Conservation (phyloP, 208 protist genomes). For the Wallacemonas sp. region DNA sequence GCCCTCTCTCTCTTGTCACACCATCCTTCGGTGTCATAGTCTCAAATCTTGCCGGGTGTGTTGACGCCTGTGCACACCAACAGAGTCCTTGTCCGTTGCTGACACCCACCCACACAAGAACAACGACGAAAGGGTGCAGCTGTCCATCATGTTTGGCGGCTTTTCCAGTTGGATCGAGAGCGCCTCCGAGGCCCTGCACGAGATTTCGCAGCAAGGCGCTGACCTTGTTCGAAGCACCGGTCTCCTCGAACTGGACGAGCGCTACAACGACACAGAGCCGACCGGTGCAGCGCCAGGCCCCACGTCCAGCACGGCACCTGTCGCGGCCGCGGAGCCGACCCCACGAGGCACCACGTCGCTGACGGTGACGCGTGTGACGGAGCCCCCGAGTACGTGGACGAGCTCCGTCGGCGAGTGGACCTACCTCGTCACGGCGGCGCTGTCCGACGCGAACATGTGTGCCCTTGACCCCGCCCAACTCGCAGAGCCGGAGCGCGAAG, state of each 20-base stretch:
- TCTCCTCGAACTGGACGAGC: conserved; percentile 39
- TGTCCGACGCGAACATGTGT: conserved; percentile 45
- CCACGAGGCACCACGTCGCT: too few species aligned
- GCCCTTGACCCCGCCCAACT: conserved; percentile 34
- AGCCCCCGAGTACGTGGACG: conserved; percentile 34
- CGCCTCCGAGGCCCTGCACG: conserved; percentile 38
- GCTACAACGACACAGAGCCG: conserved; percentile 26
- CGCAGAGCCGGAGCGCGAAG: background rate
- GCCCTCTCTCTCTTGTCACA: too few species aligned
- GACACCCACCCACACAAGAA: too few species aligned
- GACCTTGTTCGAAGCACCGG: conserved; percentile 40
- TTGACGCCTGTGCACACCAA: too few species aligned
- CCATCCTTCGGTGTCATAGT: too few species aligned
- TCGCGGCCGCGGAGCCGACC: background rate
- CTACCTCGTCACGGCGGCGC: conserved; percentile 30
- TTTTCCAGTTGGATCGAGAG: conserved; percentile 37
- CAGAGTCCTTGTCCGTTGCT: too few species aligned
- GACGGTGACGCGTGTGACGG: conserved; percentile 23
- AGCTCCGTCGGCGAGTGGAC: conserved; percentile 46
- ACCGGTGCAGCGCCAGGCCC: too few species aligned
- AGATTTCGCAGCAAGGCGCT: conserved; percentile 40
- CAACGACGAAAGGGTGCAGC: too few species aligned
- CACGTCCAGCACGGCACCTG: too few species aligned
- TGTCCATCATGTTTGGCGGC: conserved; percentile 57
- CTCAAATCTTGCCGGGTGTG: too few species aligned